Percentiles rank a stretch among this genome's conserved stretches.
Conservation (phyloP, 2,329 filamentous ascomycete species). For the Calonectria honghensis region DNA sequence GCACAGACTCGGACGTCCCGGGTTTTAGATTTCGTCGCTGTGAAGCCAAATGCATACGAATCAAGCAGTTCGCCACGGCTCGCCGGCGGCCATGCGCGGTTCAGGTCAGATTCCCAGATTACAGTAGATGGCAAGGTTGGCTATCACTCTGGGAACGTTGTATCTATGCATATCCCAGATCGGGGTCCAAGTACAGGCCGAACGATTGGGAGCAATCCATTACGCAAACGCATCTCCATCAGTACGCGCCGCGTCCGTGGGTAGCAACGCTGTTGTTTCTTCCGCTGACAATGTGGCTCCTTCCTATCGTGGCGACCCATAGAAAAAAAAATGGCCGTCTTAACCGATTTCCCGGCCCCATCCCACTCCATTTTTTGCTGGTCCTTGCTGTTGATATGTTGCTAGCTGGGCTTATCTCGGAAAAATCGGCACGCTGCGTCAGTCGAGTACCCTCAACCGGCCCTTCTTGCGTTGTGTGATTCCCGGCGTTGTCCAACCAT, state of each 20-base stretch:
- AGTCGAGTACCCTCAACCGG: constrained; percentile 12
- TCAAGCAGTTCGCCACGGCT: background rate
- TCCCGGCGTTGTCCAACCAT: background rate
- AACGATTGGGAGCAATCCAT: constrained; percentile 1
- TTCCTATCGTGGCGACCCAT: constrained; percentile 26
- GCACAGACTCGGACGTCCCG: constrained; percentile 3
- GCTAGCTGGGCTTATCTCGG: constrained; percentile 21
- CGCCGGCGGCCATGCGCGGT: background rate
- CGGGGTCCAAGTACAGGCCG: background rate
- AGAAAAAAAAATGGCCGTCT: constrained; percentile 26
- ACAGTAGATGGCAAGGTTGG: background rate
- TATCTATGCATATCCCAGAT: constrained; percentile 23
- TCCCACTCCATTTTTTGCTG: constrained; percentile 5
- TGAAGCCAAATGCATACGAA: background rate
- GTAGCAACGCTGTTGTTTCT: background rate
- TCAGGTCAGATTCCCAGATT: background rate
- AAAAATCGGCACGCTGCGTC: constrained; percentile 22
- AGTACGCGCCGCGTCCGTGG: background rate
- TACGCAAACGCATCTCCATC: constrained; percentile 3
- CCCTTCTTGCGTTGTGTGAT: constrained; percentile 12
- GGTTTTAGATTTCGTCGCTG: background rate
- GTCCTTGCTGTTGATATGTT: constrained; percentile 22
- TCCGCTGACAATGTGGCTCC: constrained; percentile 17
- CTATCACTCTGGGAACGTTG: constrained; percentile 11
- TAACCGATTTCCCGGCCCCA: constrained; percentile 24